Evolutionary conservation across 768 basidiomycete genomes (phyloP).

Genomic region (Termitomyces titanicus): DNA sequence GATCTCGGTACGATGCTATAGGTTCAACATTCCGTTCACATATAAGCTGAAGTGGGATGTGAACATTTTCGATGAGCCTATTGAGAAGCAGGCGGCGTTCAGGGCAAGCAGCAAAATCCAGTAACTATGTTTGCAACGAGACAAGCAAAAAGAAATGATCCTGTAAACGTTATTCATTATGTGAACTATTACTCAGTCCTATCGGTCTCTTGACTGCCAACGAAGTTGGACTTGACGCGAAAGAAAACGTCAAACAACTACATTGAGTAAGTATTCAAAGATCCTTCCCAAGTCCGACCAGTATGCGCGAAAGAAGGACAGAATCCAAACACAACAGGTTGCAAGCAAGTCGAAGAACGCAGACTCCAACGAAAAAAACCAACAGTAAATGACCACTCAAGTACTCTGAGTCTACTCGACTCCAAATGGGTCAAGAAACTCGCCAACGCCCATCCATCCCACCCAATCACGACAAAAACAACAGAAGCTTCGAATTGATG

Average conservation of each 20-base stretch:
- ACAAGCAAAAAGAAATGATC: neutral
- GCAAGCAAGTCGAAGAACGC: too few relatives aligned
- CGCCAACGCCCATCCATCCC: conserved; percentile 75
- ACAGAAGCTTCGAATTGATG: too few relatives aligned
- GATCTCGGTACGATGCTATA: conserved; percentile 14
- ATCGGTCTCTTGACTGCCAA: too few relatives aligned
- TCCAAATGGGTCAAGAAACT: conserved; percentile 71
- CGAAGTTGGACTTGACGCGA: too few relatives aligned
- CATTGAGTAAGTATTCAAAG: too few relatives aligned
- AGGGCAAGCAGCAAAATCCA: conserved; percentile 27
- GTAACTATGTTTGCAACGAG: neutral
- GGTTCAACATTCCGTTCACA: conserved; percentile 62
- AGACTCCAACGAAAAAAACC: too few relatives aligned
- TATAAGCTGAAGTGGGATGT: conserved; percentile 69
- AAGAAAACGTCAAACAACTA: too few relatives aligned
- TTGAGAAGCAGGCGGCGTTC: conserved; percentile 43
- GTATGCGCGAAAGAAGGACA: too few relatives aligned
- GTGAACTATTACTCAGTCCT: neutral
- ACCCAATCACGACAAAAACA: conserved; percentile 60
- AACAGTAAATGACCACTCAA: conserved; percentile 1
- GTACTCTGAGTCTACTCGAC: too few relatives aligned
- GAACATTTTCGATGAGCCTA: conserved; percentile 62
- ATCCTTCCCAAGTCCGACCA: too few relatives aligned
- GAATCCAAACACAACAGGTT: too few relatives aligned
- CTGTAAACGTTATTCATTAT: conserved; percentile 12